Evolutionary conservation across 495 filamentous ascomycete genomes (phyloP), one percentile per base, ranked within the genome.

Genomic region (Daldinia childiae): DNA sequence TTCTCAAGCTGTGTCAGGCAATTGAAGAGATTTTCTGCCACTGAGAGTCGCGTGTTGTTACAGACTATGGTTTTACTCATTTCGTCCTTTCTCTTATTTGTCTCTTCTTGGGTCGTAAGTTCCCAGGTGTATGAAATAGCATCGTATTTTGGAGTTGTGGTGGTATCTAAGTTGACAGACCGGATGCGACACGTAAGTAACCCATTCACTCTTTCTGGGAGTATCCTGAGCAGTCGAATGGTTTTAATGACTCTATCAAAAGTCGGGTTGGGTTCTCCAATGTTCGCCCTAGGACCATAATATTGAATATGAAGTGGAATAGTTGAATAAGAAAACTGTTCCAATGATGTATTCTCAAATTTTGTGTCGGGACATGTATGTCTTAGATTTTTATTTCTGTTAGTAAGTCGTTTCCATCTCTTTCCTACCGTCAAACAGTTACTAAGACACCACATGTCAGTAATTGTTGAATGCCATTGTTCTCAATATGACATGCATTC

Each of bases 61-160:
- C 67, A 71, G 14, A 55, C 29, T 36, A 71, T 74, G n/a, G 3
- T 12, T 1, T 39, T 39, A 5, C 56, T 21, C 19, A 8, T 45
- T 39, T 67, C 34, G 26, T 26, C 32, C n/a, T 50, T 58, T 39
- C 48, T 29, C 15, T 41, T 59, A 11, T 45, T 34, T 34, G 11
- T 34, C 51, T 67, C 50, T 17, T 34, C 27, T 29, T 30, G 69
- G 21, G 60, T 58, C 15, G 68, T 58, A 29, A 51, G 55, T 11
- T 43, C 56, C 72, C 72, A 68, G 21, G 72, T 76, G 34, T 76
- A 76, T 15, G 74, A 76, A n/a, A 76, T 57, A 8, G 74, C 74
- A 38, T 69, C 66, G 34, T 76, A 74, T 17, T 6, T 17, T n/a
- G 15, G 30, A 30, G 21, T 58, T 29, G 34, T 6, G 17, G 38